A percentile compares a stretch with the other conserved stretches of the same genome.
phyloP scores from a whole-genome alignment of 345 rosid genomes.

The Linum lewisii region DNA sequence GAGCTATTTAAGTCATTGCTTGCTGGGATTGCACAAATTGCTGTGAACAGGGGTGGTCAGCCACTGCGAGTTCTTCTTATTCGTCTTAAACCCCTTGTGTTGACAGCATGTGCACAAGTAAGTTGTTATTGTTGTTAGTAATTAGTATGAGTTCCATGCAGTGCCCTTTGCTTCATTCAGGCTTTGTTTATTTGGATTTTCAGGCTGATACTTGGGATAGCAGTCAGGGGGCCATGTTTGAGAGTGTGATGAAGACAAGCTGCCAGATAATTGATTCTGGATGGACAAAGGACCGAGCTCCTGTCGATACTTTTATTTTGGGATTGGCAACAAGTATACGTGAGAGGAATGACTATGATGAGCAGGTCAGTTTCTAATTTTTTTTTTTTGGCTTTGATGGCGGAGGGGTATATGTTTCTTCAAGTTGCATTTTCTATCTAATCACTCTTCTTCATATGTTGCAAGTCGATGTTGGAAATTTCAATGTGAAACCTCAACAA shows the following conservation, averaged over 20 bases:
- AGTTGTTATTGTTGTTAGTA: not conserved
- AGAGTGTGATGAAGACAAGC: conserved; percentile 67
- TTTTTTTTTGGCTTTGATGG: not conserved
- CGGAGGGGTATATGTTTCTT: not conserved
- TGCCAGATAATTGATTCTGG: conserved; percentile 86
- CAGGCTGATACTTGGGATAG: conserved; percentile 83
- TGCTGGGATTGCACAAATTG: conserved; percentile 74
- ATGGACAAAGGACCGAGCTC: conserved; percentile 91
- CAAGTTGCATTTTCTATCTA: not conserved
- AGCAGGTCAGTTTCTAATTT: conserved; percentile 46
- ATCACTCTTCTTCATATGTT: not conserved
- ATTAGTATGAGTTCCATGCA: conserved; percentile 5
- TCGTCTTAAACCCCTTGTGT: conserved; percentile 83
- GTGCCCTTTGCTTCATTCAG: not conserved
- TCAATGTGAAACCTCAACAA: not conserved
- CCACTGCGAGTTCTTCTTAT: conserved; percentile 88
- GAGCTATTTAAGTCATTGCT: conserved; percentile 78
- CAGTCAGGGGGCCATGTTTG: conserved; percentile 78
- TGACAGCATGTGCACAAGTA: conserved; percentile 87
- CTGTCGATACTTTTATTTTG: conserved; percentile 89
- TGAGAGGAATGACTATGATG: conserved; percentile 83
- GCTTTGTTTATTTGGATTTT: conserved; percentile 15
- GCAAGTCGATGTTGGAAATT: not conserved
- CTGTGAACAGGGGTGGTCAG: conserved; percentile 88
- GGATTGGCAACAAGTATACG: conserved; percentile 84